Evolutionary conservation across 2,329 filamentous ascomycete genomes (phyloP).

Genomic region (Clathrospora elynae): DNA sequence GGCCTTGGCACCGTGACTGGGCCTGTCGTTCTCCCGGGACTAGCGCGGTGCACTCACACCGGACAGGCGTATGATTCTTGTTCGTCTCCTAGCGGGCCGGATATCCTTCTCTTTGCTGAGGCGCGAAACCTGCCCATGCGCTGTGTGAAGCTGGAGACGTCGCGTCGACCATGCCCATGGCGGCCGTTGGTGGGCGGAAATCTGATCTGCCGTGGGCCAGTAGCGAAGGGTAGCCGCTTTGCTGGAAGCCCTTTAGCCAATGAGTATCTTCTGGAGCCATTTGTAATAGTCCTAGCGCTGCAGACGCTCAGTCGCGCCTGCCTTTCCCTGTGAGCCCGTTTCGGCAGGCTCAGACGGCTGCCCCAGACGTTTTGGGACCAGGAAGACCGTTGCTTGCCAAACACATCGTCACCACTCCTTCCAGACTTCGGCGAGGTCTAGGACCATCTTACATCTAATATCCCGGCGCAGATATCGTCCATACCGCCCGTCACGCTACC

Average conservation of each 20-base stretch:
- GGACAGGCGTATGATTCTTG: constrained; percentile 13
- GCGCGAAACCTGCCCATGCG: constrained; percentile 3
- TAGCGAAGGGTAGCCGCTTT: constrained; percentile 21
- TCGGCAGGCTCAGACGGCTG: constrained; percentile 11
- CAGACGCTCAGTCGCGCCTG: constrained; percentile 1
- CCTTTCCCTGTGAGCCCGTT: constrained; percentile 11
- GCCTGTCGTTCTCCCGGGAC: constrained; percentile 31
- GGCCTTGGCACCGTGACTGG: constrained; percentile 31
- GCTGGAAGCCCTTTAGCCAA: constrained; percentile 20
- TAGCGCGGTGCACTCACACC: constrained; percentile 17
- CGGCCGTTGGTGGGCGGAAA: constrained; percentile 23
- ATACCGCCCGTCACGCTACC: constrained; percentile 17
- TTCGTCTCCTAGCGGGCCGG: constrained; percentile 7
- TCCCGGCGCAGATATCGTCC: constrained; percentile 19
- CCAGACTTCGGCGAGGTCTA: no score
- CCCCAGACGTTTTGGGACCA: constrained; percentile 27
- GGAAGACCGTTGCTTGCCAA: constrained; percentile 10
- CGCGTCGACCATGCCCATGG: constrained; percentile 4
- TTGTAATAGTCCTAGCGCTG: constrained; percentile 26
- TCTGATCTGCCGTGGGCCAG: constrained; percentile 28
- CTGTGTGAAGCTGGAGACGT: neutral
- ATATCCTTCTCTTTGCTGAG: constrained; percentile 10
- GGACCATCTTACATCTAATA: no score
- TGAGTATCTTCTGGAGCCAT: constrained; percentile 20
- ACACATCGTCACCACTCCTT: constrained; percentile 4